Base-by-base conservation (phyloP, 2,329 filamentous ascomycete genomes). In the Xylaria sp. region DNA sequence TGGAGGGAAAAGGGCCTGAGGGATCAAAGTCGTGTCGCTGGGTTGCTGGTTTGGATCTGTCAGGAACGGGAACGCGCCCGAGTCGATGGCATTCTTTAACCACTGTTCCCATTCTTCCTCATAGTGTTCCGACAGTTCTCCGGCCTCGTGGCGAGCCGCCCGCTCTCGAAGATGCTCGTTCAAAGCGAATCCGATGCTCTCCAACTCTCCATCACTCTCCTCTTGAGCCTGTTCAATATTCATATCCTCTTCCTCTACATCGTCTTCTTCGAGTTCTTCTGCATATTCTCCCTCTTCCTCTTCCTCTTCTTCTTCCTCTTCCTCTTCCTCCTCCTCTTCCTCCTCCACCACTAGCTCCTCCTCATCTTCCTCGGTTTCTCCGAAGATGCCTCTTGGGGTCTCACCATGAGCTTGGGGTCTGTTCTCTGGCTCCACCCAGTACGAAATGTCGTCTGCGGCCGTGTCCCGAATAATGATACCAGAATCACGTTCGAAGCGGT, bases 61-160 rank as follows among this genome's bases (percentile, higher is more conserved):
- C 25, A 84, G 72, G 52, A 80, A 78, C 17, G 82, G 78, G 38
- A 87, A 76, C 58, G 84, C 79, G 62, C 88, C 88, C 5, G 84
- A 81, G 71, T 91, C 89, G 51, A 89, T 84, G 45, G 85, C 87
- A 70, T 88, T 87, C 76, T 91, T 91, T 63, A 91, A 78, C 85
- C 88, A 92, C 74, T 90, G 87, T 74, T 92, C 89, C 88, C 87
- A 91, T 69, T 89, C 88, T 65, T 89, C 87, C 71, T 91, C 89
- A 67, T 91, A 81, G 25, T 86, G 82, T 49, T 84, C 81, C 15
- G 83, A 82, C 31, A 76, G 77, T 65, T 87, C 84, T 45, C 87
- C 87, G 3, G 86, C 84, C 66, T 88, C 86, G 58, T 86, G 84
- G 49, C 85, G 82, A 15, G 87, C 87, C 7, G 86, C 87, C 50